A percentile compares a stretch with the other conserved stretches of the same genome.
Conservation (phyloP, 306 rosid species). For the Citrullus colocynthis region DNA sequence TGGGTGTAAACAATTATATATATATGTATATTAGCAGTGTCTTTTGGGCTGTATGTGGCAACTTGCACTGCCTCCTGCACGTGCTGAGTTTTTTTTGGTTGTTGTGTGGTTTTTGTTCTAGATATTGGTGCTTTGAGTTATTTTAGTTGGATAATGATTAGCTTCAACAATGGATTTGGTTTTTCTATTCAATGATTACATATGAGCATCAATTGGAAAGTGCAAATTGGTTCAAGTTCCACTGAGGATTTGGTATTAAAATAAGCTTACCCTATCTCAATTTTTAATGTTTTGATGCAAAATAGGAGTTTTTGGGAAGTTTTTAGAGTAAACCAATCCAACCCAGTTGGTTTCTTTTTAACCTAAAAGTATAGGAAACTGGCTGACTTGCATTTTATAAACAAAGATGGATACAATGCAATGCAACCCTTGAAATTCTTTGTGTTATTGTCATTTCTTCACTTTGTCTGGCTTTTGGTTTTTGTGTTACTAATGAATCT, state of each 20-base stretch:
- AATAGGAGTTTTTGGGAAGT: background rate
- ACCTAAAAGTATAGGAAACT: background rate
- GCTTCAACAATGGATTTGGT: background rate
- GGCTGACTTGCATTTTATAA: background rate
- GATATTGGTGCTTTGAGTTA: background rate
- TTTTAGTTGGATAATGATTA: background rate
- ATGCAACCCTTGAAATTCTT: background rate
- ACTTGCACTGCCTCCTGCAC: constrained; percentile 1
- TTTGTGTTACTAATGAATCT: constrained; percentile 13
- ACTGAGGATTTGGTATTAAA: background rate
- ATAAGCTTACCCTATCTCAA: background rate
- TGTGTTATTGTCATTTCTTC: background rate
- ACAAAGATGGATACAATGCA: background rate
- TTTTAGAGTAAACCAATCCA: background rate
- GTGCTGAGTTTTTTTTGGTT: background rate
- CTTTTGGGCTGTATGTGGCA: background rate
- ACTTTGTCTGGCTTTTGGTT: background rate
- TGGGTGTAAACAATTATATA: background rate
- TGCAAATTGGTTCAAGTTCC: background rate
- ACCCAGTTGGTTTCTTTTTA: background rate
- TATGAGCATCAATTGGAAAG: background rate
- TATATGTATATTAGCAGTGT: background rate
- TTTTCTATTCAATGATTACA: background rate
- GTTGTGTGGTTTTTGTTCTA: background rate
- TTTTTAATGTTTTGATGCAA: background rate